Evolutionary conservation across 345 rosid species (phyloP).

Genomic region (Rubroshorea leprosula): DNA sequence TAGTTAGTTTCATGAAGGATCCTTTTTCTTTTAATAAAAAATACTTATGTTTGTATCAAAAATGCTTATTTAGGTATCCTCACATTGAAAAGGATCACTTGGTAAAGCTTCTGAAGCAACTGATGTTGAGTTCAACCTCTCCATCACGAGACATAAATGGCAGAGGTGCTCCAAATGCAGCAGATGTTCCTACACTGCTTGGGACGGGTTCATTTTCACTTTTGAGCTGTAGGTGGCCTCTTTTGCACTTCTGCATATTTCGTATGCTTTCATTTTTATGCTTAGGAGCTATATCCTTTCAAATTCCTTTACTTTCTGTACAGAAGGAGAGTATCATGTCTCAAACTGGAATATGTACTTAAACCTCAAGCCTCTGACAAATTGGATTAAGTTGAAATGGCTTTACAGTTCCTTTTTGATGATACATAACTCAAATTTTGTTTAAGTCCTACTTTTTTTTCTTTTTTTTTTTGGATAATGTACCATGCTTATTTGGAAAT

Average conservation of each 20-base stretch:
- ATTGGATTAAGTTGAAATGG: neutral
- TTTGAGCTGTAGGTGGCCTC: constrained; percentile 62
- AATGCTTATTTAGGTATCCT: constrained; percentile 59
- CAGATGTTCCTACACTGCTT: constrained; percentile 86
- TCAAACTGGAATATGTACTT: neutral
- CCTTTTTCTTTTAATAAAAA: constrained; percentile 5
- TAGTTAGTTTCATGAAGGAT: neutral
- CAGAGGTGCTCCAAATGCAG: constrained; percentile 57
- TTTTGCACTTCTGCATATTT: constrained; percentile 1
- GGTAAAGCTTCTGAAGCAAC: constrained; percentile 91
- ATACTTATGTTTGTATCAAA: constrained; percentile 17
- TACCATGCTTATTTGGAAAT: neutral
- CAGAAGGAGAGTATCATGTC: neutral
- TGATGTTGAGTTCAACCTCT: constrained; percentile 50
- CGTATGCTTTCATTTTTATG: neutral
- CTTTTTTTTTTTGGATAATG: neutral
- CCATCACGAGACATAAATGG: constrained; percentile 40
- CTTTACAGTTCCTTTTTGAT: neutral
- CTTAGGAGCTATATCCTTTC: neutral
- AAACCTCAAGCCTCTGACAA: neutral
- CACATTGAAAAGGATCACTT: constrained; percentile 83
- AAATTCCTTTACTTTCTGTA: neutral
- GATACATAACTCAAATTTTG: neutral
- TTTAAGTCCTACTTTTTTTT: neutral
- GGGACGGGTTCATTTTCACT: constrained; percentile 90